Percentiles rank a stretch among this genome's conserved stretches.
Conservation (phyloP, 2,329 filamentous ascomycete genomes). For the Coniochaeta sp. region DNA sequence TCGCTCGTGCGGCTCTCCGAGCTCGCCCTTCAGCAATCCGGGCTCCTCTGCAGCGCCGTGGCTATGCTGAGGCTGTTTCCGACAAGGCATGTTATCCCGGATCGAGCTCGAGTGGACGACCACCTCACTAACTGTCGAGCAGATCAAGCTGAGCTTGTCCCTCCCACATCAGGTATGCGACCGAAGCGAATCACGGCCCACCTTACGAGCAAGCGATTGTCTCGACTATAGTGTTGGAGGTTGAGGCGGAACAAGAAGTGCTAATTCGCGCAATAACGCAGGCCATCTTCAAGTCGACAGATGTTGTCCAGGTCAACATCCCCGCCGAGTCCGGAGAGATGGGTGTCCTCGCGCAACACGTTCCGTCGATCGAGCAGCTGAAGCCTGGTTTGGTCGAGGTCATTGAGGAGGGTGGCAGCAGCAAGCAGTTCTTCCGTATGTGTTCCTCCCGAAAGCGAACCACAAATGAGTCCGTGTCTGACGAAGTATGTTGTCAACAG, state of each 20-base stretch:
- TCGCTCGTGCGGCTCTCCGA: constrained; percentile 84
- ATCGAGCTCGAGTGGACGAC: constrained; percentile 3
- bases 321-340: constrained; percentile 97
- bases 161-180: constrained; percentile 92
- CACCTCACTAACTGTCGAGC: constrained; percentile 17
- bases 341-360: constrained; percentile 99
- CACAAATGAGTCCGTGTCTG: not conserved
- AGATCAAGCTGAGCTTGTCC: constrained; percentile 96
- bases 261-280: constrained; percentile 47
- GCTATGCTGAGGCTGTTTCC: constrained; percentile 80
- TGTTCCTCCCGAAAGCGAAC: constrained; percentile 17
- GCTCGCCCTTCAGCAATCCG: constrained; percentile 71
- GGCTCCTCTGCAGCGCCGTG: constrained; percentile 73
- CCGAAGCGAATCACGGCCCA: not conserved
- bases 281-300: constrained; percentile 63
- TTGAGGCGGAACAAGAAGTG: constrained; percentile 15
- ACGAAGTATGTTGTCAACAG: constrained; percentile 35
- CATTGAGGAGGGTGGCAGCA: constrained; percentile 80
- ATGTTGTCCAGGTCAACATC: constrained; percentile 93
- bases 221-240: not conserved
- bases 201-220: not conserved
- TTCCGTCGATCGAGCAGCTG: constrained; percentile 97
- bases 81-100: constrained; percentile 59
- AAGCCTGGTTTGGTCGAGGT: constrained; percentile 95
- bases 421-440: constrained; percentile 98